Evolutionary conservation across 2,329 filamentous ascomycete species (phyloP).

Genomic region (Cryphonectria parasitica): DNA sequence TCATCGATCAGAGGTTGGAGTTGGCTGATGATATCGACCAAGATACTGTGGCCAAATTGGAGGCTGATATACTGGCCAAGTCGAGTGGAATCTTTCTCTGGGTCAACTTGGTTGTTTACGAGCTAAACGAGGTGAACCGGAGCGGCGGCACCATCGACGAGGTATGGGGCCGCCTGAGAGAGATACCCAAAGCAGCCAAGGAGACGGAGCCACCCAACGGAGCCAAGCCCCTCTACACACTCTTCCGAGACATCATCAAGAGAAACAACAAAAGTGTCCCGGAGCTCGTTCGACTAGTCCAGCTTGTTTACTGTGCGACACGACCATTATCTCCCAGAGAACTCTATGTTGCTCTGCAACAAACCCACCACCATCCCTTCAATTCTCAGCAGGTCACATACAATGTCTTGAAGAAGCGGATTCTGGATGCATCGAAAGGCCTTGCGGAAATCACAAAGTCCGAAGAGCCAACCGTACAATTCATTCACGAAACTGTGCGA

Average conservation of each 20-base stretch:
- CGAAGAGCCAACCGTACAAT: slow-evolving; percentile 46
- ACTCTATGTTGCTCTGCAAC: slow-evolving; percentile 43
- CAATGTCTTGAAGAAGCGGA: slow-evolving; percentile 38
- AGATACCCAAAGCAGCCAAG: slow-evolving; percentile 38
- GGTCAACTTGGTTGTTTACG: slow-evolving; percentile 44
- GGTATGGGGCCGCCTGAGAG: slow-evolving; percentile 37
- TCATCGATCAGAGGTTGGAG: slow-evolving; percentile 5
- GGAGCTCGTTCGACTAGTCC: slow-evolving; percentile 49
- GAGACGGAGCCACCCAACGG: neutral
- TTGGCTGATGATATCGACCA: neutral
- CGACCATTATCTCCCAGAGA: slow-evolving; percentile 47
- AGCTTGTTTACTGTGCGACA: slow-evolving; percentile 57
- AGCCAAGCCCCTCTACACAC: slow-evolving; percentile 41
- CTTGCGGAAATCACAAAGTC: slow-evolving; percentile 48
- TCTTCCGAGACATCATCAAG: slow-evolving; percentile 56
- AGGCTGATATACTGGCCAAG: slow-evolving; percentile 11
- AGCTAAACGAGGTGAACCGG: slow-evolving; percentile 42
- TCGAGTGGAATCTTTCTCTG: slow-evolving; percentile 34
- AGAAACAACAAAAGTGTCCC: slow-evolving; percentile 49
- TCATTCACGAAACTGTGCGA: slow-evolving; percentile 56
- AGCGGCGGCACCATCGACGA: slow-evolving; percentile 34
- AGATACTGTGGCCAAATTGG: neutral
- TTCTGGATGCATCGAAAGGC: slow-evolving; percentile 53
- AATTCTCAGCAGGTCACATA: neutral
- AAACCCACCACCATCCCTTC: neutral